These are phyloP conservation scores for Melastoma candidum DNA, from an alignment of 441 rosid species.

Conservation along the genomic window DNA sequence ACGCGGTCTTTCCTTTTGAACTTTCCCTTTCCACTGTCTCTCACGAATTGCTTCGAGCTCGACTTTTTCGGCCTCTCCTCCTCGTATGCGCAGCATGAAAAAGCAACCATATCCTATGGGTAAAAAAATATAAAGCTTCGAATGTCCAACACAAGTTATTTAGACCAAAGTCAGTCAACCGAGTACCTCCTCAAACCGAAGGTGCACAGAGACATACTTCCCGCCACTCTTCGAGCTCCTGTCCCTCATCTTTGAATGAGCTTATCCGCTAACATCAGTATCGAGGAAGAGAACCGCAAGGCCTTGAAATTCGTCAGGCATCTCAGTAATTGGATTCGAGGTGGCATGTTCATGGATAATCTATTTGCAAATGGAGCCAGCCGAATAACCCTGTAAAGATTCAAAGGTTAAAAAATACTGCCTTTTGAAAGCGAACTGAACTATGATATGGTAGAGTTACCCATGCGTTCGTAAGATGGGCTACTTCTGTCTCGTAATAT, in stretches of 20 bases:
- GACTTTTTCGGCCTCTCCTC: constrained; percentile 59
- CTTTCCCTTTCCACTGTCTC: constrained; percentile 70
- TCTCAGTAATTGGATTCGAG: constrained; percentile 71
- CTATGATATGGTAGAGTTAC: constrained; percentile 21
- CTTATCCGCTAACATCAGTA: constrained; percentile 51
- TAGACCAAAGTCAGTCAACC: neutral
- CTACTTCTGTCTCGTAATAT: constrained; percentile 55
- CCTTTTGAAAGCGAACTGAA: neutral
- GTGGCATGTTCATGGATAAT: constrained; percentile 82
- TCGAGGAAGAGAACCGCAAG: constrained; percentile 55
- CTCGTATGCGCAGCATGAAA: constrained; percentile 90
- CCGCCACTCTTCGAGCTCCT: constrained; percentile 65
- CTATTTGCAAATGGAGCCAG: constrained; percentile 87
- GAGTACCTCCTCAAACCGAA: constrained; percentile 86
- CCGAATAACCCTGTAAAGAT: constrained; percentile 59
- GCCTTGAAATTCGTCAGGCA: constrained; percentile 88
- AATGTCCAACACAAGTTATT: neutral
- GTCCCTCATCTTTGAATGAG: constrained; percentile 59
- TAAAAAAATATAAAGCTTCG: neutral
- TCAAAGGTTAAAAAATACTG: neutral
- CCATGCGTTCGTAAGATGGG: constrained; percentile 56
- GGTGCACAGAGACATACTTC: constrained; percentile 76
- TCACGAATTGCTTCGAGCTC: constrained; percentile 64
- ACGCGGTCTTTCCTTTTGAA: constrained; percentile 65
- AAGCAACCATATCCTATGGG: constrained; percentile 92